Evolutionary conservation across 768 basidiomycete species (phyloP).

Genomic region (Calocybe cyanea): DNA sequence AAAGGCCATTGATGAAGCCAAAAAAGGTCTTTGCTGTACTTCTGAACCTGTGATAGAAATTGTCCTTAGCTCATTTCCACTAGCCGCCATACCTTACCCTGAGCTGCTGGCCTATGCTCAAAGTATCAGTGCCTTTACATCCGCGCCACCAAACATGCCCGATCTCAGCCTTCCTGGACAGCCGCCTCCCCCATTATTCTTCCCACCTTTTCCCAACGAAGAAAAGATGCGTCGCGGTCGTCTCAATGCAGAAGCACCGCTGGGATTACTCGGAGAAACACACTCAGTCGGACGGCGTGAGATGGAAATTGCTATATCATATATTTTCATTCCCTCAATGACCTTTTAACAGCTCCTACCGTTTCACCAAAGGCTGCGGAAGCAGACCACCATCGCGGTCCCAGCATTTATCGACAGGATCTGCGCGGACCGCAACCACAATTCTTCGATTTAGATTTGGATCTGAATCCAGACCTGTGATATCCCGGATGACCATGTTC

Average conservation of each 20-base stretch:
- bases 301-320: slow-evolving; percentile 17
- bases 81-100: slow-evolving; percentile 78
- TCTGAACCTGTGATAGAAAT: not conserved
- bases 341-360: slow-evolving; percentile 46
- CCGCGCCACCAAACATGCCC: slow-evolving; percentile 86
- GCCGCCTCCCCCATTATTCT: slow-evolving; percentile 75
- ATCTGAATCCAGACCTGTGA: slow-evolving; percentile 78
- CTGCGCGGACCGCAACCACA: slow-evolving; percentile 55
- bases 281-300: slow-evolving; percentile 76
- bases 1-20: slow-evolving; percentile 66
- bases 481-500: no score
- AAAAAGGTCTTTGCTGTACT: slow-evolving; percentile 47
- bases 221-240: slow-evolving; percentile 86
- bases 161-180: slow-evolving; percentile 67
- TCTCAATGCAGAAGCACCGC: slow-evolving; percentile 75
- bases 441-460: slow-evolving; percentile 77
- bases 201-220: slow-evolving; percentile 89
- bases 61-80: slow-evolving; percentile 1
- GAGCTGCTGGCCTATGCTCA: slow-evolving; percentile 83
- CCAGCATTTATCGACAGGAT: slow-evolving; percentile 72
- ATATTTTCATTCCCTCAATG: slow-evolving; percentile 3
- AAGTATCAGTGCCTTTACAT: slow-evolving; percentile 80
- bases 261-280: slow-evolving; percentile 76
- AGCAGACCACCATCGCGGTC: slow-evolving; percentile 47
- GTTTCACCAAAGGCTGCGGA: slow-evolving; percentile 53